Evolutionary conservation across 179 eudicot species (phyloP), one percentile per base, ranked within the genome.

Genomic region (Sideroxylon spinosum): DNA sequence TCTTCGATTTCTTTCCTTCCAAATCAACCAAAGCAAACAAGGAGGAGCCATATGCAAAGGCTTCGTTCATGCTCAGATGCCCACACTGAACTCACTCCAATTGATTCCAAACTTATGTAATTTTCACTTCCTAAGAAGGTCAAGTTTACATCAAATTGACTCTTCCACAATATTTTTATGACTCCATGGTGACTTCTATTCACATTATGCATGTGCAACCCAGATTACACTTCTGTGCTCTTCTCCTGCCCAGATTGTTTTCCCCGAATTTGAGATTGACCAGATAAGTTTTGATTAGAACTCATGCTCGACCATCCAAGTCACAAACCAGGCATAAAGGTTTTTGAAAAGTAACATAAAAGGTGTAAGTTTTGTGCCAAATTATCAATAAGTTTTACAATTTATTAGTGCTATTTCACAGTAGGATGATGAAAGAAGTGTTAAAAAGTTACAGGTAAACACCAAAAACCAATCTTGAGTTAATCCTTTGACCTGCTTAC

Each of bases 161-260:
- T 37, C 10, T 48, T 71, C 59, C 12, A 10, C 0, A 3, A 61
- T 14, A 22, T 37, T 61, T 61, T 61, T 9, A 71, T 50, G 59
- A 71, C 16, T 22, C 22, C 11, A 16, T 6, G 49, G 64, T 53
- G 25, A 71, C 46, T 71, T 44, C 26, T 17, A 22, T n/a, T 70
- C 29, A 72, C 44, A 53, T 53, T 44, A 72, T 72, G 75, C 49
- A 26, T 55, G 64, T 72, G 1, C 48, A 73, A 46, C 52, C 64
- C 17, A 56, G 29, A 23, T 53, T 29, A 37, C 44, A 3, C 16
- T 9, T 5, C 9, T 17, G 13, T 73, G 63, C 17, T 0, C 20
- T 19, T 10, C 12, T 28, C 64, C 29, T 12, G 1, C 8, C 23
- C 7, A 9, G 9, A n/a, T 14, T 28, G 25, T 73, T 0, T 26